A percentile compares a stretch with the other conserved stretches of the same genome.
phyloP scores from a whole-genome alignment of 768 basidiomycete species.

The Hortiboletus campestris region DNA sequence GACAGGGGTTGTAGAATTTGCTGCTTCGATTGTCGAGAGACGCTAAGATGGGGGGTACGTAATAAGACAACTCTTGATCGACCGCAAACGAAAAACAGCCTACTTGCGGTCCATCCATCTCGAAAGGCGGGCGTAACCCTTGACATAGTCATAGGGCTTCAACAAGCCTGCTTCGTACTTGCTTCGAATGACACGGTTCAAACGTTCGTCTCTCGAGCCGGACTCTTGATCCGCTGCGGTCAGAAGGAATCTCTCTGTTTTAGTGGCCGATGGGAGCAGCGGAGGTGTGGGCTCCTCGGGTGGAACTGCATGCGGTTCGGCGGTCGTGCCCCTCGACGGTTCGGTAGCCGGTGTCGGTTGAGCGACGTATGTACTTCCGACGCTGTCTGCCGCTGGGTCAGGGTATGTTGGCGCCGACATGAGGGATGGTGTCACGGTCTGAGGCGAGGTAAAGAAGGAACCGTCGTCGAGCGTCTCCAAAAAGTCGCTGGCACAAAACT shows the following conservation, averaged over 20 bases:
- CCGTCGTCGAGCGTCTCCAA: conserved; percentile 85
- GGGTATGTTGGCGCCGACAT: conserved; percentile 41
- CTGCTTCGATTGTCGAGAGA: conserved; percentile 88
- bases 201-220: conserved; percentile 84
- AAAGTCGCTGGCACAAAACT: conserved; percentile 59
- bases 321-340: conserved; percentile 20
- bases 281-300: conserved; percentile 43
- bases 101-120: conserved; percentile 96
- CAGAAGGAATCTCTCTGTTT: conserved; percentile 85
- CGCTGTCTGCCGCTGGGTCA: conserved; percentile 8
- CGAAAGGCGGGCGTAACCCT: conserved; percentile 87
- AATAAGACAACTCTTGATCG: neutral
- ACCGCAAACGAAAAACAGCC: conserved; percentile 13
- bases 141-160: conserved; percentile 96
- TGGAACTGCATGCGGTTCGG: conserved; percentile 23
- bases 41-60: conserved; percentile 43
- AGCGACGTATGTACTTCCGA: conserved; percentile 14
- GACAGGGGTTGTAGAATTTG: conserved; percentile 89
- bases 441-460: conserved; percentile 67
- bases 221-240: conserved; percentile 94
- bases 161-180: conserved; percentile 96
- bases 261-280: conserved; percentile 70
- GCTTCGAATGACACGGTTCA: conserved; percentile 89
- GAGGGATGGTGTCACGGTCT: conserved; percentile 47
- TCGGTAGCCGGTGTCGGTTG: conserved; percentile 18